Percentiles rank a stretch among this genome's conserved stretches.
phyloP scores from a whole-genome alignment of 306 rosid species.

The Castanopsis chinensis region DNA sequence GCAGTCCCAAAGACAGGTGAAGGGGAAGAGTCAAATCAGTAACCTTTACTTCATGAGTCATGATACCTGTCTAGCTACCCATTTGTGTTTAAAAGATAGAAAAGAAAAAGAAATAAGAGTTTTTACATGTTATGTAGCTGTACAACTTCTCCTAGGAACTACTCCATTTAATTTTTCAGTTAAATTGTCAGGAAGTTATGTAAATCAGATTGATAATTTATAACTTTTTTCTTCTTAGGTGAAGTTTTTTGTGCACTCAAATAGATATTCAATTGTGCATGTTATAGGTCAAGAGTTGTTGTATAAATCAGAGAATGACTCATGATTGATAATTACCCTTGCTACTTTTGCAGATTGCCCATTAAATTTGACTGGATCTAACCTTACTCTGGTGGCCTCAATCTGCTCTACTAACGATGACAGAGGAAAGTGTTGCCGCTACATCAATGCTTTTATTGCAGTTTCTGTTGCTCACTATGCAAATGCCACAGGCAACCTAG shows the following conservation, averaged over 20 bases:
- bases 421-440: conserved; percentile 94
- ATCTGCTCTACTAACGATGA: conserved; percentile 60
- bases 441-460: conserved; percentile 80
- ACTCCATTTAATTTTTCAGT: neutral
- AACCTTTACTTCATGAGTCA: neutral
- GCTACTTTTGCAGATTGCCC: conserved; percentile 79
- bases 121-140: neutral
- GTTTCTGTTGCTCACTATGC: conserved; percentile 79
- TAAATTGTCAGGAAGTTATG: neutral
- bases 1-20: neutral
- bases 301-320: neutral
- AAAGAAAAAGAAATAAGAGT: neutral
- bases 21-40: neutral
- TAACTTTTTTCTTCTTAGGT: neutral
- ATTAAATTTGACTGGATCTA: conserved; percentile 71
- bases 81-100: neutral
- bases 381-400: conserved; percentile 77
- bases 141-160: neutral
- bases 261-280: neutral
- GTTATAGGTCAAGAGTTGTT: neutral
- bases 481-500: conserved; percentile 72
- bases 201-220: neutral
- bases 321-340: conserved; percentile 19
- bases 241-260: neutral
- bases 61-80: neutral